These are phyloP conservation scores for Globisporangium lucens DNA, from an alignment of 352 stramenopile genomes.

Conservation along the genomic window DNA sequence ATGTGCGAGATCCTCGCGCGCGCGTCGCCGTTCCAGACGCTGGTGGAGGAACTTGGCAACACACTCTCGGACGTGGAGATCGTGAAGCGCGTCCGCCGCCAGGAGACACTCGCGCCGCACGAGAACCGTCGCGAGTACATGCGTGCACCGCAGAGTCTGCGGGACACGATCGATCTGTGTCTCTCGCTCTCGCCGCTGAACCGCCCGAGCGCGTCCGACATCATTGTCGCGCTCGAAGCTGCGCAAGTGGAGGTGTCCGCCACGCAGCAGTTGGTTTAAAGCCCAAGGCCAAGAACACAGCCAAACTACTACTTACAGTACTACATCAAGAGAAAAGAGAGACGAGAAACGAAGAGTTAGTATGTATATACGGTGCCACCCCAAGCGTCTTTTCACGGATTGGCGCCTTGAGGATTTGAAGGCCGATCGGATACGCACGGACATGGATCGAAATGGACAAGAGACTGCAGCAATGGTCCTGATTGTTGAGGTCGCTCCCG, in stretches of 20 bases:
- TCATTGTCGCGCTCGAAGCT: slow-evolving; percentile 33
- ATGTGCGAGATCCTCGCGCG: slow-evolving; percentile 57
- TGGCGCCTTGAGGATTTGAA: background rate
- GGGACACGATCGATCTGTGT: slow-evolving; percentile 39
- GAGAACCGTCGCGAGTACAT: slow-evolving; percentile 40
- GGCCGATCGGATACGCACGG: background rate
- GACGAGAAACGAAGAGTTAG: background rate
- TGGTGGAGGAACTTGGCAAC: slow-evolving; percentile 43
- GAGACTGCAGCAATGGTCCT: background rate
- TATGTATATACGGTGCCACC: background rate
- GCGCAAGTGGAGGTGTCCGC: slow-evolving; percentile 19
- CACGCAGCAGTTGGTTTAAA: slow-evolving; percentile 13
- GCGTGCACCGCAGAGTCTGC: slow-evolving; percentile 33
- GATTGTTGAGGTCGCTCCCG: background rate
- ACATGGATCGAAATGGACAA: background rate
- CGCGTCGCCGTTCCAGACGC: slow-evolving; percentile 39
- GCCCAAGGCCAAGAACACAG: background rate
- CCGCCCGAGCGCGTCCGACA: slow-evolving; percentile 40
- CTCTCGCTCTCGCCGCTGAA: slow-evolving; percentile 56
- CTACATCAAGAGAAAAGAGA: background rate
- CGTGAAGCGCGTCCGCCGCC: slow-evolving; percentile 33
- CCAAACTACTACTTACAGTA: background rate
- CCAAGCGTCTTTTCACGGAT: background rate
- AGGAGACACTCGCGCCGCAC: slow-evolving; percentile 40
- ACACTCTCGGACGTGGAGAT: slow-evolving; percentile 54